Conservation (phyloP, 2,329 filamentous ascomycete species). For the Colletotrichum ledebouriae region DNA sequence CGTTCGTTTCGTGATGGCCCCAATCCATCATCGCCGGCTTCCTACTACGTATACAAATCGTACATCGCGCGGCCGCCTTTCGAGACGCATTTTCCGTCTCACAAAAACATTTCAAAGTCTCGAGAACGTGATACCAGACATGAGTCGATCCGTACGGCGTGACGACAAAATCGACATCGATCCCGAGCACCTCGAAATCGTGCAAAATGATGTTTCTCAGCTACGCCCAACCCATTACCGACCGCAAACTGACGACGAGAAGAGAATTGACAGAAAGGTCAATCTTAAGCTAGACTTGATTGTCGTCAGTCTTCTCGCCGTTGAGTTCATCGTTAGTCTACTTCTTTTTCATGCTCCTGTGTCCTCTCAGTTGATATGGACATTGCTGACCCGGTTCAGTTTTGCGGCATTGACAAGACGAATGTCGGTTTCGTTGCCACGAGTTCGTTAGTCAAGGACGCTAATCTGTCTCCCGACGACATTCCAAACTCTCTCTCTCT, state of each 20-base stretch:
- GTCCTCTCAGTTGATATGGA: too few relatives aligned
- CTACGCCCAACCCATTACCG: conserved; percentile 30
- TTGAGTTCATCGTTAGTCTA: too few relatives aligned
- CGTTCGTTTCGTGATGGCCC: too few relatives aligned
- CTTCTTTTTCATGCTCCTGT: too few relatives aligned
- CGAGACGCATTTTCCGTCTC: too few relatives aligned
- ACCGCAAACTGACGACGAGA: conserved; percentile 40
- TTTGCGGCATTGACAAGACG: conserved; percentile 46
- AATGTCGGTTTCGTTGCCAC: conserved; percentile 46
- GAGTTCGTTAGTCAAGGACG: conserved; percentile 44
- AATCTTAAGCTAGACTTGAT: conserved; percentile 42
- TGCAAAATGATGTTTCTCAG: neutral
- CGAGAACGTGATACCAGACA: neutral
- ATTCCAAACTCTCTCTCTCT: conserved; percentile 45
- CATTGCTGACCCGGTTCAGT: conserved; percentile 18
- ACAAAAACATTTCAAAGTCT: too few relatives aligned
- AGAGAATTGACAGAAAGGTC: conserved; percentile 37
- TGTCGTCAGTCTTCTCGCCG: conserved; percentile 33
- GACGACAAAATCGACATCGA: conserved; percentile 15
- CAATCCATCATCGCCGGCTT: too few relatives aligned
- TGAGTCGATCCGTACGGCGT: neutral
- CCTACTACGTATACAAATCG: too few relatives aligned
- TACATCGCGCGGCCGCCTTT: too few relatives aligned
- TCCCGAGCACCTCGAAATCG: conserved; percentile 29
- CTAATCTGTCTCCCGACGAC: conserved; percentile 43